Evolutionary conservation across 2,329 filamentous ascomycete genomes (phyloP).

Genomic region (Fusarium sp.): DNA sequence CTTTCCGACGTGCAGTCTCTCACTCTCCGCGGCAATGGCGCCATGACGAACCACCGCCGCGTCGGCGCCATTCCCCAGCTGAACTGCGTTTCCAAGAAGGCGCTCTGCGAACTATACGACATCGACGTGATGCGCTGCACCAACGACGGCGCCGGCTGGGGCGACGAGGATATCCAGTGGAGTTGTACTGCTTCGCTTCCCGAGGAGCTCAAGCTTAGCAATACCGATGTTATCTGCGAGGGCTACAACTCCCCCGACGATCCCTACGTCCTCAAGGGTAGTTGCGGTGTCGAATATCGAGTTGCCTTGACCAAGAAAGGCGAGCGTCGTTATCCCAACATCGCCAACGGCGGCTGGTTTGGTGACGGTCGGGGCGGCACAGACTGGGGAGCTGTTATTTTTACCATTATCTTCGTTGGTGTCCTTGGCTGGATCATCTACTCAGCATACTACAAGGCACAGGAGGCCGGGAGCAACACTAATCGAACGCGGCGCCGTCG

Average conservation of each 20-base stretch:
- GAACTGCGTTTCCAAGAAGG: conserved; percentile 76
- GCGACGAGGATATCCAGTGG: conserved; percentile 87
- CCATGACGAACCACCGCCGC: conserved; percentile 80
- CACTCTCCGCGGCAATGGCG: conserved; percentile 76
- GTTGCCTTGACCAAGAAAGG: conserved; percentile 83
- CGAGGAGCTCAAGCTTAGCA: conserved; percentile 76
- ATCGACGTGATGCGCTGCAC: conserved; percentile 90
- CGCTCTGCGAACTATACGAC: conserved; percentile 76
- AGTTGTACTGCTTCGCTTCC: conserved; percentile 78
- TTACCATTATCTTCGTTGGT: conserved; percentile 72
- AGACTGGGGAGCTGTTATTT: conserved; percentile 62
- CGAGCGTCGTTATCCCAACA: conserved; percentile 75
- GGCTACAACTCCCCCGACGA: conserved; percentile 84
- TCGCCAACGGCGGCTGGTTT: conserved; percentile 58
- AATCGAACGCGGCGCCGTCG: conserved; percentile 31
- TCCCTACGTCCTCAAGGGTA: conserved; percentile 88
- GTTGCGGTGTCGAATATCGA: conserved; percentile 92
- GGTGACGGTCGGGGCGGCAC: conserved; percentile 49
- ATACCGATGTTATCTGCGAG: conserved; percentile 92
- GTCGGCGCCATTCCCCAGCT: conserved; percentile 83
- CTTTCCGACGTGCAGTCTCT: conserved; percentile 78
- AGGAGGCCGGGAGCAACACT: conserved; percentile 19
- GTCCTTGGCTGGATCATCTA: conserved; percentile 74
- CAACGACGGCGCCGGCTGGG: conserved; percentile 86
- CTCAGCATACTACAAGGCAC: conserved; percentile 58